These are phyloP conservation scores for Eimeria zaria DNA, from an alignment of 169 alveolate genomes.

Conservation along the genomic window DNA sequence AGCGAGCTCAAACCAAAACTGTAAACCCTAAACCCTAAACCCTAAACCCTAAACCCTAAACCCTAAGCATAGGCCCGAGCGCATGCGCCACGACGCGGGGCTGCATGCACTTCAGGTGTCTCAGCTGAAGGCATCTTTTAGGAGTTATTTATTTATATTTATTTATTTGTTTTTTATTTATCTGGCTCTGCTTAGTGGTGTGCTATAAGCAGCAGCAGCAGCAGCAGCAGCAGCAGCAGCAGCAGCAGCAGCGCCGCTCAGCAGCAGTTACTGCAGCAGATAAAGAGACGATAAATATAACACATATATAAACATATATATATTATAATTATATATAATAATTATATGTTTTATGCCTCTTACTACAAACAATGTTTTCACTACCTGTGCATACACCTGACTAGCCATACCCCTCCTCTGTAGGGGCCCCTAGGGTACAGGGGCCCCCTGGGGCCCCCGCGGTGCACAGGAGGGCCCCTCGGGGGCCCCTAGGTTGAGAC, in stretches of 20 bases:
- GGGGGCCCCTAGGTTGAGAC: neutral
- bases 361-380: neutral
- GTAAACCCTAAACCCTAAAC: neutral
- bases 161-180: neutral
- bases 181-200: neutral
- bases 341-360: too few species aligned
- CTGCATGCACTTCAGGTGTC: neutral
- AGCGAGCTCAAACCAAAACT: neutral
- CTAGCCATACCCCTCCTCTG: too few species aligned
- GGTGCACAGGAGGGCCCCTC: neutral
- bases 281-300: neutral
- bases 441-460: conserved; percentile 9
- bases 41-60: conserved; percentile 7
- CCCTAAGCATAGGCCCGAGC: neutral
- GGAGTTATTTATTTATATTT: neutral
- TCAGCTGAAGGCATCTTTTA: neutral
- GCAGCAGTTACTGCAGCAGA: neutral
- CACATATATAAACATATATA: neutral
- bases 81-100: conserved; percentile 24
- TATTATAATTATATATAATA: neutral
- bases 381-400: too few species aligned
- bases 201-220: neutral
- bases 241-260: conserved; percentile 16
- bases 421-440: neutral
- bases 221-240: conserved; percentile 13